Conservation (phyloP, 352 stramenopile genomes). For the Phytophthora cryptogea region DNA sequence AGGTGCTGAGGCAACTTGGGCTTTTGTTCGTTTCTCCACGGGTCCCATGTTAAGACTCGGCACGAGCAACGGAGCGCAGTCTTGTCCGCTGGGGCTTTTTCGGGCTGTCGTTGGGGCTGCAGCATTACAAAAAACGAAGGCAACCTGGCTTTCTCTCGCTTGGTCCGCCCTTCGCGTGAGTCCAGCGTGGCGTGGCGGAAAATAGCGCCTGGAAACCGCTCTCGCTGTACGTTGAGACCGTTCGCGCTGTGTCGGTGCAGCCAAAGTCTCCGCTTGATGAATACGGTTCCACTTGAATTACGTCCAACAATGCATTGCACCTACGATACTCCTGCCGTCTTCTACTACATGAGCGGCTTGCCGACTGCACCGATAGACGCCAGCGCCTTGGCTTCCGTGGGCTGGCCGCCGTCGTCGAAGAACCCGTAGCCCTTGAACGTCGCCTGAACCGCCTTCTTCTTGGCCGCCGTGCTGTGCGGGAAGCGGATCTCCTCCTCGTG, state of each 20-base stretch:
- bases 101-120: constrained; percentile 11
- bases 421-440: constrained; percentile 82
- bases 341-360: constrained; percentile 37
- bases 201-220: constrained; percentile 24
- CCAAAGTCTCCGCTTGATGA: constrained; percentile 4
- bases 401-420: constrained; percentile 63
- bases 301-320: background rate
- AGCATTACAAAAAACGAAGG: constrained; percentile 17
- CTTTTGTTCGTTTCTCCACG: constrained; percentile 19
- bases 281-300: constrained; percentile 27
- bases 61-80: constrained; percentile 18
- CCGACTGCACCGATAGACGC: constrained; percentile 37
- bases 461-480: constrained; percentile 57
- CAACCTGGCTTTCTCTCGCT: constrained; percentile 29
- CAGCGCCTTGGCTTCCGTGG: constrained; percentile 36
- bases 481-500: constrained; percentile 82
- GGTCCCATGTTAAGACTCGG: constrained; percentile 31
- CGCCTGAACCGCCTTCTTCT: constrained; percentile 52
- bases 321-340: constrained; percentile 10
- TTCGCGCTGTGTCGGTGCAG: background rate
- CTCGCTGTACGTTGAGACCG: background rate
- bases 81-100: constrained; percentile 33
- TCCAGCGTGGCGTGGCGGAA: constrained; percentile 21
- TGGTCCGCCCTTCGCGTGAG: constrained; percentile 13
- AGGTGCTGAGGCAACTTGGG: constrained; percentile 7